Conservation (phyloP, 257 asterid species). For the Plantago major region DNA sequence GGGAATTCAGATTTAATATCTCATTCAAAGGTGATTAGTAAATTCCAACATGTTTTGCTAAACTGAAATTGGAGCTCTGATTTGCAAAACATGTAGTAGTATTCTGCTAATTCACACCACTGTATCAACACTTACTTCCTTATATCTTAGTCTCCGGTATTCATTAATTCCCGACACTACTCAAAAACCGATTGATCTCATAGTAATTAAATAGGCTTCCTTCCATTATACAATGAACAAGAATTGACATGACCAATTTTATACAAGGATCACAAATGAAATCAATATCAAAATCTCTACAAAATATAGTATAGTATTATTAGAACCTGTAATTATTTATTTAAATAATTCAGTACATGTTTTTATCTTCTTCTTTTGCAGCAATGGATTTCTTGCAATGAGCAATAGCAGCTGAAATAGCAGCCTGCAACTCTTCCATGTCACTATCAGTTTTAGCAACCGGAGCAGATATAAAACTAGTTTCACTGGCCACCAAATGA, state of each 20-base stretch:
- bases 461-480: slow-evolving; percentile 19
- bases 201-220: too few species aligned
- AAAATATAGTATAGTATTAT: neutral
- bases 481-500: slow-evolving; percentile 45
- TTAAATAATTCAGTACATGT: neutral
- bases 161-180: too few species aligned
- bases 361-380: slow-evolving; percentile 25
- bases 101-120: too few species aligned
- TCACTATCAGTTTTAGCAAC: slow-evolving; percentile 49
- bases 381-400: slow-evolving; percentile 62
- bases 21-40: too few species aligned
- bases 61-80: too few species aligned
- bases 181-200: too few species aligned
- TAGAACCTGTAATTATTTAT: neutral
- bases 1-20: too few species aligned
- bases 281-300: neutral
- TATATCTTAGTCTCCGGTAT: too few species aligned
- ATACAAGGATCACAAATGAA: neutral
- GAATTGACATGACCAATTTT: neutral
- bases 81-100: too few species aligned
- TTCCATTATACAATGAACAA: too few species aligned
- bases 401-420: slow-evolving; percentile 68
- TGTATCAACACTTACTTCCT: too few species aligned
- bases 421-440: slow-evolving; percentile 89
- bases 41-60: too few species aligned